phyloP scores from a whole-genome alignment of 768 basidiomycete species.

The Dictyophora rubrovolvata region DNA sequence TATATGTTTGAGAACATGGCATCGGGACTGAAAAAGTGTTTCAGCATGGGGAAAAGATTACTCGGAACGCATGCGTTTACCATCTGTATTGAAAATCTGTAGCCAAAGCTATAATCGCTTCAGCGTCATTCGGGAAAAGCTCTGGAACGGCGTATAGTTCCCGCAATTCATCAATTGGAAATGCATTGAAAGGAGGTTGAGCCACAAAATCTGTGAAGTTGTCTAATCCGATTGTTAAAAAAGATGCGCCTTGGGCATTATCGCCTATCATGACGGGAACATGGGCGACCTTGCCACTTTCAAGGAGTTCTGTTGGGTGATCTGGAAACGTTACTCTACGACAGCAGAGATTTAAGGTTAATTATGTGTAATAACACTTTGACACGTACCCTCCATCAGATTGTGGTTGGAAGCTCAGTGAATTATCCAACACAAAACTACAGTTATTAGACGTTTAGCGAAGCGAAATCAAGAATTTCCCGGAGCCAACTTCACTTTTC shows the following conservation, averaged over 20 bases:
- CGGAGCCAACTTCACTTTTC: not conserved
- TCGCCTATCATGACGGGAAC: conserved; percentile 8
- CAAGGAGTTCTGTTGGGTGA: conserved; percentile 1
- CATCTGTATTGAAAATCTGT: conserved; percentile 6
- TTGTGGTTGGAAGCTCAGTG: conserved; percentile 3
- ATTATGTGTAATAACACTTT: not conserved
- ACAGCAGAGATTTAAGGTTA: not conserved
- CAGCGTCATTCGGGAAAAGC: conserved; percentile 1
- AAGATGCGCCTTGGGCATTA: conserved; percentile 2
- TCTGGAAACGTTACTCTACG: not conserved
- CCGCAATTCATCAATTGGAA: conserved; percentile 2
- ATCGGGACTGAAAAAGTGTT: not conserved
- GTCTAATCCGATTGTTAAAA: conserved; percentile 4
- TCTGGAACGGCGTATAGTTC: conserved; percentile 3
- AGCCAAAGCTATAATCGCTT: conserved; percentile 3
- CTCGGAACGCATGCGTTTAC: not conserved
- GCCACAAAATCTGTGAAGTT: conserved; percentile 6
- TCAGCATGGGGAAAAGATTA: not conserved
- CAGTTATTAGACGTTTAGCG: not conserved
- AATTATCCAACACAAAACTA: conserved; percentile 3
- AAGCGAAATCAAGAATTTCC: not conserved
- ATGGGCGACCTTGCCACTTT: conserved; percentile 1
- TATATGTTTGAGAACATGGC: conserved; percentile 1
- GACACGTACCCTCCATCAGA: conserved; percentile 2
- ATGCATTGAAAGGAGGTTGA: conserved; percentile 1